phyloP scores from a whole-genome alignment of 345 rosid genomes.

The Melaleuca alternifolia region DNA sequence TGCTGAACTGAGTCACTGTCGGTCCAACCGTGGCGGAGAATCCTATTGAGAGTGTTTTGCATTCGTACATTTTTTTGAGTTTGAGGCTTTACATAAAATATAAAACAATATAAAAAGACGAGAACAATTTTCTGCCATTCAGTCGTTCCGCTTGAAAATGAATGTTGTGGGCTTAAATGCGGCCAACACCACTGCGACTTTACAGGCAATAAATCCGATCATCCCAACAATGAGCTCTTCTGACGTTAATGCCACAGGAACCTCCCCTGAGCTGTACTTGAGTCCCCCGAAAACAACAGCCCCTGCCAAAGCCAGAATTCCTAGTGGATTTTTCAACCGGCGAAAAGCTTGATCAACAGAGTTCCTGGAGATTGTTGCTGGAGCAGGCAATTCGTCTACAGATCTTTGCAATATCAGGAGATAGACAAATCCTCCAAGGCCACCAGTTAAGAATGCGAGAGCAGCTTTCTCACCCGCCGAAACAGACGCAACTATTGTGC shows the following conservation, averaged over 20 bases:
- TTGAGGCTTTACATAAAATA: neutral
- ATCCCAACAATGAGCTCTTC: slow-evolving; percentile 65
- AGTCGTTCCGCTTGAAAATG: slow-evolving; percentile 18
- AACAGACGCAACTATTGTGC: slow-evolving; percentile 31
- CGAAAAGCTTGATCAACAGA: slow-evolving; percentile 1
- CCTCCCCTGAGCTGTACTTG: slow-evolving; percentile 29
- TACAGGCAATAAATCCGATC: slow-evolving; percentile 77
- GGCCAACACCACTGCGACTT: slow-evolving; percentile 74
- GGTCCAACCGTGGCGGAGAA: neutral
- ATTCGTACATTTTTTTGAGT: neutral
- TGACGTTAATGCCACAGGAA: slow-evolving; percentile 25
- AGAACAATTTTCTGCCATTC: neutral
- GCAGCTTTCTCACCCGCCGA: slow-evolving; percentile 37
- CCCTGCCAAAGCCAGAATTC: slow-evolving; percentile 30
- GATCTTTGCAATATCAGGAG: slow-evolving; percentile 64
- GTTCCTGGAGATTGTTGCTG: slow-evolving; percentile 22
- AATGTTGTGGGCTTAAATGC: slow-evolving; percentile 52
- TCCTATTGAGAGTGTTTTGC: neutral
- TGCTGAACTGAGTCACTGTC: neutral
- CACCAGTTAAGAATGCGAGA: slow-evolving; percentile 63
- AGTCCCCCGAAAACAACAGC: slow-evolving; percentile 30
- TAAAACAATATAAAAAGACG: neutral
- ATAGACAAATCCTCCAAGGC: slow-evolving; percentile 57
- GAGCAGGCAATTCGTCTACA: slow-evolving; percentile 50
- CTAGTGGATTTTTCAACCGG: slow-evolving; percentile 34